Evolutionary conservation across 2,329 filamentous ascomycete species (phyloP).

Genomic region (Scleromitrula shiraiana): DNA sequence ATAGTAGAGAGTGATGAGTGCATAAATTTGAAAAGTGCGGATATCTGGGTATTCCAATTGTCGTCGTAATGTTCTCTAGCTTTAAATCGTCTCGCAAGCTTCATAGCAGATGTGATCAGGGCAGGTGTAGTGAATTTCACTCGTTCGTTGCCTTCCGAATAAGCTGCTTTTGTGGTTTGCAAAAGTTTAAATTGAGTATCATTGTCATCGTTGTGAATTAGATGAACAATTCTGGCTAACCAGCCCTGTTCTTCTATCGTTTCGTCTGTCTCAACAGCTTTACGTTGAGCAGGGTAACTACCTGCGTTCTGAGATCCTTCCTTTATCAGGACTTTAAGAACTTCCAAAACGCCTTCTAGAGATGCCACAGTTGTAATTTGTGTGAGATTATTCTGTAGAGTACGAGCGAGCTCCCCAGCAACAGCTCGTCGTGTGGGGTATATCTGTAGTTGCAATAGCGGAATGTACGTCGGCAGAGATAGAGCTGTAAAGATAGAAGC

Average conservation of each 20-base stretch:
- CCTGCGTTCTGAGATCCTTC: slow-evolving; percentile 80
- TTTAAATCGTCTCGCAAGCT: slow-evolving; percentile 84
- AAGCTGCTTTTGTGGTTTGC: slow-evolving; percentile 79
- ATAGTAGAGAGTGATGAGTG: slow-evolving; percentile 80
- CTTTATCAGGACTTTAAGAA: slow-evolving; percentile 85
- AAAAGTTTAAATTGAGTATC: slow-evolving; percentile 92
- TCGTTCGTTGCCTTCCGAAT: slow-evolving; percentile 84
- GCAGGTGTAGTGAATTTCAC: slow-evolving; percentile 94
- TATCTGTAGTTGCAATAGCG: slow-evolving; percentile 82
- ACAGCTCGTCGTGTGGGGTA: slow-evolving; percentile 88
- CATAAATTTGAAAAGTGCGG: slow-evolving; percentile 89
- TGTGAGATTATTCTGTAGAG: slow-evolving; percentile 74
- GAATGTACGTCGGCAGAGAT: slow-evolving; percentile 83
- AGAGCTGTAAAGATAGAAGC: slow-evolving; percentile 93
- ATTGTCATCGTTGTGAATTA: slow-evolving; percentile 76
- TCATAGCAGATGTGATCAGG: slow-evolving; percentile 81
- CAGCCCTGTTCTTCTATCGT: slow-evolving; percentile 97
- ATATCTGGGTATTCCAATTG: slow-evolving; percentile 65
- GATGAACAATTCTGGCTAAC: slow-evolving; percentile 85
- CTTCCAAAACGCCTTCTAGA: slow-evolving; percentile 80
- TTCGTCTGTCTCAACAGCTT: slow-evolving; percentile 84
- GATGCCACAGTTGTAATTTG: slow-evolving; percentile 69
- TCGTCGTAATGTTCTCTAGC: slow-evolving; percentile 78
- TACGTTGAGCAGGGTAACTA: slow-evolving; percentile 72
- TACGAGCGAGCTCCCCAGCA: slow-evolving; percentile 78